phyloP scores from a whole-genome alignment of 352 stramenopile genomes.

The Phytophthora agathidicida region DNA sequence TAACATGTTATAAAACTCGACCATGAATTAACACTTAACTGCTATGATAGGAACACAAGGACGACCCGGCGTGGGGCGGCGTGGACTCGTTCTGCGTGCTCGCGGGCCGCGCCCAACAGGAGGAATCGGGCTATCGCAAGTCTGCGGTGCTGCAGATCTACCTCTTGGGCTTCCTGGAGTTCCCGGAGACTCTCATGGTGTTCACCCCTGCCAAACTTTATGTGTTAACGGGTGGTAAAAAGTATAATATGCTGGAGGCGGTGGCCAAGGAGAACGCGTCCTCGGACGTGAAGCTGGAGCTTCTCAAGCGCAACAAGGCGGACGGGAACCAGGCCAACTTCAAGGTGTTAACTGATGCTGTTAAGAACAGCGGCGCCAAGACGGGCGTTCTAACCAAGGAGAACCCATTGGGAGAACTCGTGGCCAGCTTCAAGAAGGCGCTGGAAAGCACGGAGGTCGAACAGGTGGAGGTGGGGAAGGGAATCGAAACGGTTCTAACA shows the following conservation, averaged over 20 bases:
- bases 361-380: conserved; percentile 66
- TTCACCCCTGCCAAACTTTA: conserved; percentile 87
- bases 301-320: conserved; percentile 87
- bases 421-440: conserved; percentile 81
- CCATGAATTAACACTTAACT: too few relatives aligned
- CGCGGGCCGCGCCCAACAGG: conserved; percentile 76
- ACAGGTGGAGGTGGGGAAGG: conserved; percentile 86
- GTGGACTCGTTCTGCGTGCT: conserved; percentile 86
- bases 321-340: conserved; percentile 86
- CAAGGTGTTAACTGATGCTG: conserved; percentile 68
- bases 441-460: conserved; percentile 72
- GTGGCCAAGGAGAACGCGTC: conserved; percentile 66
- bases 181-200: conserved; percentile 92
- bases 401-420: conserved; percentile 84
- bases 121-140: conserved; percentile 91
- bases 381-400: conserved; percentile 90
- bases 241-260: conserved; percentile 86
- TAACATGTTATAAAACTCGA: too few relatives aligned
- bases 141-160: conserved; percentile 92
- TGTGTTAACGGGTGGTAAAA: conserved; percentile 89
- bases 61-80: conserved; percentile 51
- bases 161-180: conserved; percentile 91
- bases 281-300: conserved; percentile 80
- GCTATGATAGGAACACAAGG: conserved; percentile 46
- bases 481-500: conserved; percentile 83